phyloP scores from a whole-genome alignment of 2,329 filamentous ascomycete species.

The Talaromyces sp. region DNA sequence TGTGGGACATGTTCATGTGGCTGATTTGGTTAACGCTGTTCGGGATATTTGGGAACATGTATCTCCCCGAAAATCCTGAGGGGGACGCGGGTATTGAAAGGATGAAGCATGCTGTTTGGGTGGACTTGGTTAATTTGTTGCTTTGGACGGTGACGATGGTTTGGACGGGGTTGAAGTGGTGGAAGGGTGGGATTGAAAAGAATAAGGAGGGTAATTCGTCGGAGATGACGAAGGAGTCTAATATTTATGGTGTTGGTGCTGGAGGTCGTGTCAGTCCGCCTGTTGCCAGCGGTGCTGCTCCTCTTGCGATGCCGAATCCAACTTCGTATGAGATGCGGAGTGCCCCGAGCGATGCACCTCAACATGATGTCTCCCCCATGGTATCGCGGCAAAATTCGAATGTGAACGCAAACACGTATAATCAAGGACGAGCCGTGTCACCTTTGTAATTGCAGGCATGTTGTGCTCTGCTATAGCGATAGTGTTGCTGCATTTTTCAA shows the following conservation, averaged over 20 bases:
- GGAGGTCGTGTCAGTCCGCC: neutral
- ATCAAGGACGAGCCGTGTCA: neutral
- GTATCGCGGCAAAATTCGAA: neutral
- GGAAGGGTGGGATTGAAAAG: neutral
- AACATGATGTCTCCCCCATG: neutral
- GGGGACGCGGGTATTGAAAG: slow-evolving; percentile 62
- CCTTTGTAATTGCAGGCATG: neutral
- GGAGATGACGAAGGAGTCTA: neutral
- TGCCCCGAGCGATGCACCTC: neutral
- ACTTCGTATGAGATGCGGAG: neutral
- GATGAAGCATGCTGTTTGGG: slow-evolving; percentile 86
- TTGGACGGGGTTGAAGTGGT: slow-evolving; percentile 35
- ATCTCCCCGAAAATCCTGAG: slow-evolving; percentile 64
- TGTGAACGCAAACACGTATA: neutral
- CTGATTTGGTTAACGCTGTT: slow-evolving; percentile 79
- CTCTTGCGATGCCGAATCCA: neutral
- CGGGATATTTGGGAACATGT: slow-evolving; percentile 78
- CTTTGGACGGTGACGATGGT: slow-evolving; percentile 68
- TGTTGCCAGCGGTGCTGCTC: neutral
- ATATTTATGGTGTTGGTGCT: neutral
- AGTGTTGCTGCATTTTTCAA: neutral
- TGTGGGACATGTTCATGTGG: slow-evolving; percentile 69
- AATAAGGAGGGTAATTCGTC: neutral
- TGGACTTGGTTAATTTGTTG: slow-evolving; percentile 70
- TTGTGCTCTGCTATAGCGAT: neutral